Percentiles rank a stretch among this genome's conserved stretches.
These are phyloP conservation scores for Calonectria crousiana DNA, from an alignment of 2,329 filamentous ascomycete species.

Conservation along the genomic window DNA sequence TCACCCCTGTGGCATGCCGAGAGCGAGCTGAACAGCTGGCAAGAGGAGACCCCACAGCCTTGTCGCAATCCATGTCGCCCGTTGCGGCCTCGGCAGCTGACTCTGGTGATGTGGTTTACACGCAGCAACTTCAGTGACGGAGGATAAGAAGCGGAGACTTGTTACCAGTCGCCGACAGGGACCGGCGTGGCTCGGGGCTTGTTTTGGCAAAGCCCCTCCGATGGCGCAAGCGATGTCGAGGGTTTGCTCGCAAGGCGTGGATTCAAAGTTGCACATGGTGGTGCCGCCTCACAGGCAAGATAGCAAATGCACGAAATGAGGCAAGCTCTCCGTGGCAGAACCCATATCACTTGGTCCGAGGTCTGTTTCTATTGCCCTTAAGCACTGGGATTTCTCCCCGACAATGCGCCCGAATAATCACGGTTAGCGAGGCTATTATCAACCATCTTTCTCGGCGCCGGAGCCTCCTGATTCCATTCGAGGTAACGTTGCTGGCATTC, in stretches of 20 bases:
- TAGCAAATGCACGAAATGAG: conserved; percentile 11
- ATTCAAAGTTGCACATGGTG: conserved; percentile 5
- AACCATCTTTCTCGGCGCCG: conserved; percentile 15
- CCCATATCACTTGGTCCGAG: conserved; percentile 10
- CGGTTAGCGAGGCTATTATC: conserved; percentile 3
- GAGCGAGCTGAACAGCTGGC: conserved; percentile 79
- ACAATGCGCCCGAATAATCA: conserved; percentile 12
- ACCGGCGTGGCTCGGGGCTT: conserved; percentile 11
- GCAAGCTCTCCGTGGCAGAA: conserved; percentile 17
- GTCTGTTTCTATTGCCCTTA: conserved; percentile 8
- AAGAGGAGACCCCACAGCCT: conserved; percentile 55
- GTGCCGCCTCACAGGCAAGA: conserved; percentile 11
- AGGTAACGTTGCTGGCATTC: conserved; percentile 23
- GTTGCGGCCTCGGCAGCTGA: conserved; percentile 49
- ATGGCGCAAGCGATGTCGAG: conserved; percentile 18
- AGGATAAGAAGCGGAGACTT: background rate
- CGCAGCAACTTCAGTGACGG: conserved; percentile 67
- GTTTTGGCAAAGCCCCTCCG: conserved; percentile 10
- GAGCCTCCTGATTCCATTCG: background rate
- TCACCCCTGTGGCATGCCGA: conserved; percentile 87
- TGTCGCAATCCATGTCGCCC: conserved; percentile 65
- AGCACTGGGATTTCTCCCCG: conserved; percentile 8
- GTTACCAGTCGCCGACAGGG: background rate
- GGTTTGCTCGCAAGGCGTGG: background rate
- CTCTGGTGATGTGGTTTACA: conserved; percentile 41